Percentiles rank a stretch among this genome's conserved stretches.
phyloP scores from a whole-genome alignment of 139 green algal genomes.

The Closterium sp. region DNA sequence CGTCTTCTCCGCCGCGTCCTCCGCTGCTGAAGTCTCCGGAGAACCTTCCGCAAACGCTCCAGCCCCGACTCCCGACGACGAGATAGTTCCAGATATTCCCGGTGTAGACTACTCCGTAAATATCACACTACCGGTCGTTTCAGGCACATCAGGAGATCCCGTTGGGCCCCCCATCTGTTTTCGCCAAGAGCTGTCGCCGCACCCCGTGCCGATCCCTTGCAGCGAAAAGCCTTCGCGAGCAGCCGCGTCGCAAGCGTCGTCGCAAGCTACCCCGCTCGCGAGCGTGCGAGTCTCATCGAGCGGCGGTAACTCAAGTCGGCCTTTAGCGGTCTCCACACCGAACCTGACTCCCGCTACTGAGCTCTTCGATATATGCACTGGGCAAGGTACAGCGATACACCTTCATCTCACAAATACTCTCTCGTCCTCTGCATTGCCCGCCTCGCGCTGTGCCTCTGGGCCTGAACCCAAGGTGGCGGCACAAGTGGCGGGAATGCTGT shows the following conservation, averaged over 20 bases:
- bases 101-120: background rate
- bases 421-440: no score
- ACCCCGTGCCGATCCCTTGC: background rate
- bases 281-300: background rate
- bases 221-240: background rate
- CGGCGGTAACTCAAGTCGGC: background rate
- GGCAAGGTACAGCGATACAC: background rate
- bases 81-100: background rate
- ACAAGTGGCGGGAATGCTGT: no score
- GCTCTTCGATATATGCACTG: background rate
- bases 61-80: background rate
- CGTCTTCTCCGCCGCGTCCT: background rate
- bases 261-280: background rate
- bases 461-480: no score
- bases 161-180: background rate
- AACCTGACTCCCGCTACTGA: background rate
- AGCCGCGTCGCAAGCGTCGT: background rate
- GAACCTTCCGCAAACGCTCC: background rate
- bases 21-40: background rate
- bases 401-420: background rate
- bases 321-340: background rate
- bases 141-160: background rate
- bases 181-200: background rate
- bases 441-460: no score
- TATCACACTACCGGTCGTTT: background rate